These are phyloP conservation scores for Brasilioporus rufonigricans DNA, from an alignment of 768 basidiomycete species.

Conservation along the genomic window DNA sequence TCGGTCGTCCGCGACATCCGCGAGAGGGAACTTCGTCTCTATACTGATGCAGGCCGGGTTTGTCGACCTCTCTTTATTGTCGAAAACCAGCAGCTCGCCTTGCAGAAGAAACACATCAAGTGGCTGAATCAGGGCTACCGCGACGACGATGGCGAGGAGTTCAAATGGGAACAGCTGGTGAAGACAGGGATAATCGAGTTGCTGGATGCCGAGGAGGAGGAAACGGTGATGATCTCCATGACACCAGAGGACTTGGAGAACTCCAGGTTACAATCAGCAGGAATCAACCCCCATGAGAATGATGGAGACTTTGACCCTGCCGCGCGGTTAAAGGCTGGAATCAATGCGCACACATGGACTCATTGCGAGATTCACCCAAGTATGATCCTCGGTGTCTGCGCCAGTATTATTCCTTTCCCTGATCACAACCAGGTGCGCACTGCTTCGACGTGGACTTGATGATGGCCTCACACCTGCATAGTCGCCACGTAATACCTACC, in stretches of 20 bases:
- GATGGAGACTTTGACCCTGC: conserved; percentile 82
- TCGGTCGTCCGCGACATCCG: conserved; percentile 97
- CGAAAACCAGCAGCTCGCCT: conserved; percentile 78
- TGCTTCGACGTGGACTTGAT: background rate
- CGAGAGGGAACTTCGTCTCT: conserved; percentile 90
- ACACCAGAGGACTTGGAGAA: conserved; percentile 93
- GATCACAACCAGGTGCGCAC: conserved; percentile 93
- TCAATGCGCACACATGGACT: conserved; percentile 90
- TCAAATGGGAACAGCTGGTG: conserved; percentile 83
- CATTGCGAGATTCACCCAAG: conserved; percentile 99
- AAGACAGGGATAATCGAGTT: conserved; percentile 90
- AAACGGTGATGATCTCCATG: conserved; percentile 99
- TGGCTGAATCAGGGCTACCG: conserved; percentile 60
- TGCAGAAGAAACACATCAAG: conserved; percentile 83
- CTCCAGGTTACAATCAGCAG: conserved; percentile 64
- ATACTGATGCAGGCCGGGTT: conserved; percentile 95
- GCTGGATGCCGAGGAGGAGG: conserved; percentile 97
- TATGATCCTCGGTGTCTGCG: conserved; percentile 98
- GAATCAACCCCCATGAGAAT: conserved; percentile 54
- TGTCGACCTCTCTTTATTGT: conserved; percentile 98
- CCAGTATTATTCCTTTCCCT: conserved; percentile 99
- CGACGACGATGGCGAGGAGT: conserved; percentile 58
- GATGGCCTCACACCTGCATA: conserved; percentile 32
- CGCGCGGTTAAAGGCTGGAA: conserved; percentile 80
- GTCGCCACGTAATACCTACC: conserved; percentile 99